Percentiles rank a stretch among this genome's conserved stretches.
These are phyloP conservation scores for Penicillium psychrosexuale DNA, from an alignment of 2,329 filamentous ascomycete species.

Conservation along the genomic window DNA sequence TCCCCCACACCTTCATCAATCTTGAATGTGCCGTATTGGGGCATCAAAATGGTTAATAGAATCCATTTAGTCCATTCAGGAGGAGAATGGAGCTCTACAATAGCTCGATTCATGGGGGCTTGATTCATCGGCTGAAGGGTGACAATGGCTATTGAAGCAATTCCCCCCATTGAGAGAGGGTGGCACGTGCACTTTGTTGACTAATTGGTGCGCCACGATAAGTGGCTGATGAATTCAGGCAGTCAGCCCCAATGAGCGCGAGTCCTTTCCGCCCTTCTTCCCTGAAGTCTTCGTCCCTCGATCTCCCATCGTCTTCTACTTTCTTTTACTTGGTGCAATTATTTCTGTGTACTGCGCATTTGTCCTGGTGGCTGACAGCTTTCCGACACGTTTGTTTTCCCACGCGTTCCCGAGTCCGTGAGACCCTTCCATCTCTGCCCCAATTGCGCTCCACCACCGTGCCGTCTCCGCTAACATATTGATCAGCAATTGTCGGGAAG, in stretches of 20 bases:
- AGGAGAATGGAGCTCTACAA: not conserved
- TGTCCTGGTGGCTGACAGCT: not conserved
- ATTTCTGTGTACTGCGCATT: not conserved
- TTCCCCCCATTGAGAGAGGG: constrained; percentile 10
- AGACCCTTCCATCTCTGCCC: constrained; percentile 15
- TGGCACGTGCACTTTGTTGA: constrained; percentile 22
- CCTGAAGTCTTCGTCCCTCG: constrained; percentile 13
- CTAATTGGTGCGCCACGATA: constrained; percentile 15
- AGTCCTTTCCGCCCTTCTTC: constrained; percentile 25
- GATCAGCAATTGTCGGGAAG: constrained; percentile 21
- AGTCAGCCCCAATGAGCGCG: constrained; percentile 15
- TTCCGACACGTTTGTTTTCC: constrained; percentile 2
- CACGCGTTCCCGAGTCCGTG: constrained; percentile 23
- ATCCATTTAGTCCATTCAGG: not conserved
- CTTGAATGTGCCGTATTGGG: not conserved
- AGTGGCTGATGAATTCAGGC: constrained; percentile 19
- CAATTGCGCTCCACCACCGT: constrained; percentile 22
- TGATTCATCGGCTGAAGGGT: constrained; percentile 4
- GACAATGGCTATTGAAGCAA: constrained; percentile 12
- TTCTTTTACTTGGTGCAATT: not conserved
- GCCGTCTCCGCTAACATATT: constrained; percentile 11
- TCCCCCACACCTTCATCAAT: not conserved
- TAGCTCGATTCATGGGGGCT: constrained; percentile 8
- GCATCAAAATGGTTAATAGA: constrained; percentile 1
- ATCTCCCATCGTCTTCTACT: constrained; percentile 6